Evolutionary conservation across 257 asterid genomes (phyloP).

Genomic region (Lavandula angustifolia): DNA sequence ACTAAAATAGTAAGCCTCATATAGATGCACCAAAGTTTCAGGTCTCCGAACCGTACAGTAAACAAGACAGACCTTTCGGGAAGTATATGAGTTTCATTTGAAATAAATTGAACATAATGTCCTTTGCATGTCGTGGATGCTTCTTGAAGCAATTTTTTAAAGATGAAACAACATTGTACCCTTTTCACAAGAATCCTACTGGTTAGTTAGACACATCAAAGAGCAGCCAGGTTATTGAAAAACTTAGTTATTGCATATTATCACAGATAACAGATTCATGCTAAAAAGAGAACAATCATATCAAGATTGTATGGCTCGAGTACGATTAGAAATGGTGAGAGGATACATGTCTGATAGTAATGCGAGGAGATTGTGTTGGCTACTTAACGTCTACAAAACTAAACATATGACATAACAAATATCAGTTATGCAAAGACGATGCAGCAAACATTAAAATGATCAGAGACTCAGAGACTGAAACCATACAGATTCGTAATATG

Average conservation of each 20-base stretch:
- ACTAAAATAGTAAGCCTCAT: slow-evolving; percentile 2
- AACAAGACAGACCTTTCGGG: background rate
- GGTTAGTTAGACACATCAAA: background rate
- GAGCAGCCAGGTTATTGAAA: slow-evolving; percentile 1
- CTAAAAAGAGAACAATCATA: background rate
- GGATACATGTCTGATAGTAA: background rate
- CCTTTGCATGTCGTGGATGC: background rate
- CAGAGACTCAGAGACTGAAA: slow-evolving; percentile 28
- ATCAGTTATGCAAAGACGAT: background rate
- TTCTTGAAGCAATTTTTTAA: background rate
- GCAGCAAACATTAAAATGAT: background rate
- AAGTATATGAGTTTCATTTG: background rate
- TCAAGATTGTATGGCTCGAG: too few relatives aligned
- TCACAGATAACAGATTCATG: background rate
- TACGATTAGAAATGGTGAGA: background rate
- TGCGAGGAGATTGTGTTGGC: background rate
- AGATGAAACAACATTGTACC: slow-evolving; percentile 5
- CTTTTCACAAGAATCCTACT: background rate
- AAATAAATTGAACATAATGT: background rate
- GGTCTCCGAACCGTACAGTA: background rate
- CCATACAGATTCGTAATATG: slow-evolving; percentile 63
- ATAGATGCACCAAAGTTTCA: background rate
- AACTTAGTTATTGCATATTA: background rate
- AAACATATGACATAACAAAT: background rate
- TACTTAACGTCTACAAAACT: background rate